These are phyloP conservation scores for Blastobotrys robertii DNA, from an alignment of 805 yeast genomes.

Conservation along the genomic window DNA sequence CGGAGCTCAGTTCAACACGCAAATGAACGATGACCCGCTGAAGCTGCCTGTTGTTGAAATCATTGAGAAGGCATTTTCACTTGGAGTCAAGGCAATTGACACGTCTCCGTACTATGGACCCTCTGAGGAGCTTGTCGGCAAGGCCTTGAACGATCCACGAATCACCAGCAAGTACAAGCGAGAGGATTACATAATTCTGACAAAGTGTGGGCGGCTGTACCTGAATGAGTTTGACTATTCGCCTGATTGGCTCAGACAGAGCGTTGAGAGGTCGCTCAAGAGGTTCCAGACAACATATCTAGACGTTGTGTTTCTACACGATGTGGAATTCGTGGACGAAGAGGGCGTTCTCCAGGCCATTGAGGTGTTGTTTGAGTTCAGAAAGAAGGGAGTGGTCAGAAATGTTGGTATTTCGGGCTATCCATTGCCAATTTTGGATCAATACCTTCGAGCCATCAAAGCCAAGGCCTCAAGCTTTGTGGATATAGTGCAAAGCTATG, in stretches of 20 bases:
- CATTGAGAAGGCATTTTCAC: conserved; percentile 45
- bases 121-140: conserved; percentile 66
- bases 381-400: conserved; percentile 49
- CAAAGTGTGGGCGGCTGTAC: conserved; percentile 75
- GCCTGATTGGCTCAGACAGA: conserved; percentile 45
- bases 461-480: conserved; percentile 43
- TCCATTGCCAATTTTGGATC: conserved; percentile 57
- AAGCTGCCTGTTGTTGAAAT: conserved; percentile 49
- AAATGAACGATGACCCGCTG: conserved; percentile 63
- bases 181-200: conserved; percentile 56
- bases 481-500: conserved; percentile 70
- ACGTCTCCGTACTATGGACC: conserved; percentile 93
- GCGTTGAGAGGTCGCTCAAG: conserved; percentile 56
- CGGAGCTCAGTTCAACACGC: conserved; percentile 82
- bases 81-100: conserved; percentile 72
- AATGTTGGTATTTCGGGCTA: conserved; percentile 80
- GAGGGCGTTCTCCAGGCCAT: conserved; percentile 53
- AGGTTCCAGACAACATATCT: conserved; percentile 59
- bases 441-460: conserved; percentile 14
- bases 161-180: conserved; percentile 37
- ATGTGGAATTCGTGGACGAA: conserved; percentile 67
- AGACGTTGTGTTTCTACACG: conserved; percentile 82
- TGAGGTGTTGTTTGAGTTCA: conserved; percentile 46
- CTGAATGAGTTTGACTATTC: conserved; percentile 69
- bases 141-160: conserved; percentile 38